These are phyloP conservation scores for Glutinoglossum americanum DNA, from an alignment of 495 filamentous ascomycete genomes.

Conservation along the genomic window DNA sequence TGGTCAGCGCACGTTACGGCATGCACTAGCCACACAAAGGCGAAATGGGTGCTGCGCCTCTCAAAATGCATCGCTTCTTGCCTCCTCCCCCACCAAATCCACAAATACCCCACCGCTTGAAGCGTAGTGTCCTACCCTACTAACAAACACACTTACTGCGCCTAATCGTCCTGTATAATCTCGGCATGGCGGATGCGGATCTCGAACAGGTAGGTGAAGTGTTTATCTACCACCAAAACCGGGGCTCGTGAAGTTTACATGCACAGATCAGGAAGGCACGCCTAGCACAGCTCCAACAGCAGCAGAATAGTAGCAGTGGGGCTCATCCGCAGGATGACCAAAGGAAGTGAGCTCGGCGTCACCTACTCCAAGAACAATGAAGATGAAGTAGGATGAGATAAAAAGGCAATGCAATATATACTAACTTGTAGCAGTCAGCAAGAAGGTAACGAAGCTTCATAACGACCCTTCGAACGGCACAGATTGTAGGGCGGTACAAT, in stretches of 20 bases:
- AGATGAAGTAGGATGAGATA: background rate
- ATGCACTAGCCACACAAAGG: too few species aligned
- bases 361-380: background rate
- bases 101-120: too few species aligned
- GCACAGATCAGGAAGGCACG: slow-evolving; percentile 67
- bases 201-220: slow-evolving; percentile 41
- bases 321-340: slow-evolving; percentile 38
- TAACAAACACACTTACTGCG: too few species aligned
- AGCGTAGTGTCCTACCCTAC: too few species aligned
- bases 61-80: too few species aligned
- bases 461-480: background rate
- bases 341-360: slow-evolving; percentile 29
- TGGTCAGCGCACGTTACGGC: too few species aligned
- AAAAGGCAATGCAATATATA: background rate
- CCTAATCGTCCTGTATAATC: too few species aligned
- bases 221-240: background rate
- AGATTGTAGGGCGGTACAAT: background rate
- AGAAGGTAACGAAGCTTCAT: slow-evolving; percentile 29
- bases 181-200: slow-evolving; percentile 61
- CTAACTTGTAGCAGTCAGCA: slow-evolving; percentile 28
- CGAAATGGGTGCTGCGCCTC: too few species aligned
- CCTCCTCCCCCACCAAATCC: too few species aligned
- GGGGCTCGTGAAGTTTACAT: background rate
- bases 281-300: slow-evolving; percentile 68
- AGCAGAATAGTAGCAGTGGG: slow-evolving; percentile 24